Evolutionary conservation across 2,329 filamentous ascomycete species (phyloP), one percentile per base, ranked within the genome.

Genomic region (Myriosclerotinia scirpicola): DNA sequence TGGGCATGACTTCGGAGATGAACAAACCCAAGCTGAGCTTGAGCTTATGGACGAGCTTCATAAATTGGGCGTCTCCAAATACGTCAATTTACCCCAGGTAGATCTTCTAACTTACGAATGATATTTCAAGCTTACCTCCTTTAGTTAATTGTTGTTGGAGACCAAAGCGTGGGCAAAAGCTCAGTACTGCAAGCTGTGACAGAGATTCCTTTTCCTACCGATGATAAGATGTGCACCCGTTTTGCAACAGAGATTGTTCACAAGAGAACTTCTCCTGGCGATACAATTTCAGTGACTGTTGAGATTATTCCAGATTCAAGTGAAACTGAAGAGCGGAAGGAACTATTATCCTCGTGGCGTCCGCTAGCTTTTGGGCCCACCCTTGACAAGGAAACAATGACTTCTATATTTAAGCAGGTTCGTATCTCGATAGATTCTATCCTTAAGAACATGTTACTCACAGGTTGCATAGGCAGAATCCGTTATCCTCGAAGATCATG

Each of bases 191-290:
- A 78, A 71, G 70, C 75, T 53, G 26, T 78, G 54, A 80, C 78
- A 5, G 72, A 73, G 1, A 69, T 80, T 8, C 75, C 76, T 2
- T 80, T 81, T 65, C 79, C 79, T 36, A 74, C 75, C 2, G 72
- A 77, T 38, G 74, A 73, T 26, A 76, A 76, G 2, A 72, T 80
- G 17, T 81, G 80, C 58, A 82, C 80, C 7, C 72, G 78, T 1
- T 82, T 80, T 67, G 78, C 79, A 4, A 81, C 79, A 0, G 76
- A 82, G 65, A 81, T 83, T 46, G 78, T 78, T 4, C 78, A 77
- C 11, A 71, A 71, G 26, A 70, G 71, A 54, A 73, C 64, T 17
- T 48, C 44, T 11, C 64, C 69, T 34, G 42, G 42, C 11, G n/a
- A 65, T 15, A 30, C 48, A 17, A 64, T 64, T 15, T 56, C 50